phyloP scores from a whole-genome alignment of 2,329 filamentous ascomycete genomes.

The Huntiella abstrusa region DNA sequence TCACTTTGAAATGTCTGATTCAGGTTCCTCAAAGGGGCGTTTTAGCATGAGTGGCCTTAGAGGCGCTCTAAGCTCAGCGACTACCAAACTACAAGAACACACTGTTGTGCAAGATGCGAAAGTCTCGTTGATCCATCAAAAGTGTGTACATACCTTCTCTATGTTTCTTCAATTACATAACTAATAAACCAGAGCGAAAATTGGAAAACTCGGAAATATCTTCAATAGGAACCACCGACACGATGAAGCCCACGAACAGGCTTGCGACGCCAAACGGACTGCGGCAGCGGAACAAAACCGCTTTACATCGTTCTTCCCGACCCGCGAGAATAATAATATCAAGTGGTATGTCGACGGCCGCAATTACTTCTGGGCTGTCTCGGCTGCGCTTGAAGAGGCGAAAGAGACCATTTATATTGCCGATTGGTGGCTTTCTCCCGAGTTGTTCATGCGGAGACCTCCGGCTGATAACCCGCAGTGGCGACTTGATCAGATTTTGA shows the following conservation, averaged over 20 bases:
- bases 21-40: slow-evolving; percentile 1
- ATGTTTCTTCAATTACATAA: not conserved
- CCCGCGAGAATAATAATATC: slow-evolving; percentile 64
- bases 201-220: slow-evolving; percentile 44
- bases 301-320: slow-evolving; percentile 80
- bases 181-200: slow-evolving; percentile 24
- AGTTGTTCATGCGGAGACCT: slow-evolving; percentile 69
- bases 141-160: slow-evolving; percentile 22
- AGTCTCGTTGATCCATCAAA: slow-evolving; percentile 37
- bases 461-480: slow-evolving; percentile 69
- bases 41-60: slow-evolving; percentile 11
- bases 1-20: too few species aligned
- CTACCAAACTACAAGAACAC: slow-evolving; percentile 7
- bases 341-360: slow-evolving; percentile 97
- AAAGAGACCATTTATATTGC: slow-evolving; percentile 88
- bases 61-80: slow-evolving; percentile 4
- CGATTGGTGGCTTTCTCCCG: slow-evolving; percentile 93
- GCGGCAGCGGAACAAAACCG: slow-evolving; percentile 55
- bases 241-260: slow-evolving; percentile 79
- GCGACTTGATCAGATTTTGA: slow-evolving; percentile 70
- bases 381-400: slow-evolving; percentile 70
- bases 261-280: slow-evolving; percentile 62
- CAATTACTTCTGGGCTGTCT: slow-evolving; percentile 91
- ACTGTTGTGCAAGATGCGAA: slow-evolving; percentile 20
- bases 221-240: slow-evolving; percentile 82